A percentile compares a stretch with the other conserved stretches of the same genome.
These are phyloP conservation scores for Nakazawaea holstii DNA, from an alignment of 805 yeast species.

Conservation along the genomic window DNA sequence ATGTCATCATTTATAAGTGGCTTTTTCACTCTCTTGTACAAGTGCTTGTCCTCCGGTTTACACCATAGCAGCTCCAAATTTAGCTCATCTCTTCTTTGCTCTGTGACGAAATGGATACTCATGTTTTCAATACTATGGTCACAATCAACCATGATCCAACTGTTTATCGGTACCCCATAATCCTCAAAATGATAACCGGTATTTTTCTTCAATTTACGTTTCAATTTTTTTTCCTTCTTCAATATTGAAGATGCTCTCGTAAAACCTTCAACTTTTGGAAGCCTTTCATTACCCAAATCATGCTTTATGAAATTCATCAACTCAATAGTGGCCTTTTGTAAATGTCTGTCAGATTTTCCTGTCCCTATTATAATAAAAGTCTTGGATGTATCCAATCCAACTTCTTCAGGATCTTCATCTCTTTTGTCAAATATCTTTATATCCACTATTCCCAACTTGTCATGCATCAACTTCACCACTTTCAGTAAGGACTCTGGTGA, in stretches of 20 bases:
- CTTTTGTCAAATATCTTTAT: constrained; percentile 62
- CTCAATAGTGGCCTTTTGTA: constrained; percentile 62
- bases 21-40: constrained; percentile 17
- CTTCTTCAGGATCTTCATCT: constrained; percentile 25
- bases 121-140: constrained; percentile 61
- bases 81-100: constrained; percentile 59
- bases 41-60: constrained; percentile 30
- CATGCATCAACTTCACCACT: constrained; percentile 41
- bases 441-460: constrained; percentile 62
- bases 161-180: constrained; percentile 54
- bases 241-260: constrained; percentile 52
- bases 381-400: constrained; percentile 31
- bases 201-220: constrained; percentile 49
- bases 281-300: constrained; percentile 23
- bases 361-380: constrained; percentile 61
- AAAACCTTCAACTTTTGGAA: constrained; percentile 68
- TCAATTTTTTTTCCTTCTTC: constrained; percentile 44
- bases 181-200: constrained; percentile 48
- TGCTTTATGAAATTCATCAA: constrained; percentile 56
- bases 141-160: constrained; percentile 82
- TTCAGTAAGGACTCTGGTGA: constrained; percentile 49
- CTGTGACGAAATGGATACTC: constrained; percentile 68
- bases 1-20: constrained; percentile 29
- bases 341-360: constrained; percentile 73
- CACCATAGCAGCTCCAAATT: constrained; percentile 71